Conservation (phyloP, 495 filamentous ascomycete species). For the Penicillium subrubescens region DNA sequence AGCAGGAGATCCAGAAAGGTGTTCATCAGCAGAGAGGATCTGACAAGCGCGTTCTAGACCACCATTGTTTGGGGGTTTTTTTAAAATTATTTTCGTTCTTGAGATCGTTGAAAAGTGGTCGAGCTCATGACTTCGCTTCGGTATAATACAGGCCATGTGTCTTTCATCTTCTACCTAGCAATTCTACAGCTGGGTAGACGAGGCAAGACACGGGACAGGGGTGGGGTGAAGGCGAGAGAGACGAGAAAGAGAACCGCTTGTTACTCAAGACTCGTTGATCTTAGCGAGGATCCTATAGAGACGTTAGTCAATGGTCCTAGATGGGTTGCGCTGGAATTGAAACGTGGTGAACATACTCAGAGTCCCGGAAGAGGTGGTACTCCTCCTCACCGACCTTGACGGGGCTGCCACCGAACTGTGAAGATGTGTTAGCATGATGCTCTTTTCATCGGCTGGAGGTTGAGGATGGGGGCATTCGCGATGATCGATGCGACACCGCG, state of each 20-base stretch:
- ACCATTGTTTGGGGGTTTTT: conserved; percentile 19
- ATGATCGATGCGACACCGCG: conserved; percentile 2
- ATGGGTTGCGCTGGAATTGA: not conserved
- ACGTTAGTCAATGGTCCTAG: conserved; percentile 25
- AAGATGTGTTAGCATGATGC: conserved; percentile 11
- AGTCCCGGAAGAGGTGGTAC: conserved; percentile 92
- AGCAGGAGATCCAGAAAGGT: conserved; percentile 24
- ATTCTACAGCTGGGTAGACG: conserved; percentile 18
- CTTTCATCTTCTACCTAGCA: conserved; percentile 1
- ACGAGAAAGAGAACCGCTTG: conserved; percentile 14
- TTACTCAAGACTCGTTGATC: conserved; percentile 70
- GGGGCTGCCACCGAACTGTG: conserved; percentile 89
- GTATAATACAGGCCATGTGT: conserved; percentile 42
- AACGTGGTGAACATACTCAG: conserved; percentile 69
- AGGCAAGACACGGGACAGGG: conserved; percentile 5
- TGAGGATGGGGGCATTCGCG: not conserved
- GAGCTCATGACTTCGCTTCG: conserved; percentile 39
- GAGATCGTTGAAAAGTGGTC: conserved; percentile 33
- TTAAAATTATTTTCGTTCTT: conserved; percentile 26
- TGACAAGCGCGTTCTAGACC: not conserved
- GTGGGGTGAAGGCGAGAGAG: conserved; percentile 18
- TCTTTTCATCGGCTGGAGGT: not conserved
- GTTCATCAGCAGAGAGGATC: not conserved
- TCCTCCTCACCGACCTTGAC: conserved; percentile 98
- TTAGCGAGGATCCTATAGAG: conserved; percentile 73